Conservation (phyloP, 2,329 filamentous ascomycete genomes). For the Delphinella strobiligena region DNA sequence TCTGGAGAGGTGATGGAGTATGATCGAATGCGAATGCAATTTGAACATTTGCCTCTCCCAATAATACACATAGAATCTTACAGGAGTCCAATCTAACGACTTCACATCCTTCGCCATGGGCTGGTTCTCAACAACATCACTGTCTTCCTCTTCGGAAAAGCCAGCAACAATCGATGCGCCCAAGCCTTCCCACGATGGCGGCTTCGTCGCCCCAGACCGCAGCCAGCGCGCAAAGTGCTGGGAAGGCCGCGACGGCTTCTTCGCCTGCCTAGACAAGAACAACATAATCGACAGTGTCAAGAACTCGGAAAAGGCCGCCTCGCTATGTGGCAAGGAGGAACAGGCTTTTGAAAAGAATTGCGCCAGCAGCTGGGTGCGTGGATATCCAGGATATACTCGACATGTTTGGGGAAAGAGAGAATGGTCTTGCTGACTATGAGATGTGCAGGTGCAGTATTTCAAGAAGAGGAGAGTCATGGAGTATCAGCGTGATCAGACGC, state of each 20-base stretch:
- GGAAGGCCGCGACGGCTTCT: slow-evolving; percentile 80
- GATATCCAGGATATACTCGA: background rate
- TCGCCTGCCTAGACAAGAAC: slow-evolving; percentile 72
- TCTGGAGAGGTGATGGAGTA: no score
- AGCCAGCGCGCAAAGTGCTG: slow-evolving; percentile 75
- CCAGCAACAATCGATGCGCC: slow-evolving; percentile 14
- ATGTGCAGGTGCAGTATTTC: slow-evolving; percentile 80
- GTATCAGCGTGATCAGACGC: slow-evolving; percentile 66
- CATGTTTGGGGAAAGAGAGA: background rate
- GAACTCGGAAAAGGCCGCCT: slow-evolving; percentile 40
- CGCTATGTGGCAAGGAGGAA: slow-evolving; percentile 46
- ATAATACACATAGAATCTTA: no score
- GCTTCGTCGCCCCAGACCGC: slow-evolving; percentile 71
- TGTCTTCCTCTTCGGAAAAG: slow-evolving; percentile 11
- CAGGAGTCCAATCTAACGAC: no score
- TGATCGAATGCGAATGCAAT: no score
- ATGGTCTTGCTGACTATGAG: background rate
- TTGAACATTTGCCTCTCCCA: no score
- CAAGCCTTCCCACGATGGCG: slow-evolving; percentile 37
- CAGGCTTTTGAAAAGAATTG: slow-evolving; percentile 72
- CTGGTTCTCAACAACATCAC: slow-evolving; percentile 19
- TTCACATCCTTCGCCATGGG: slow-evolving; percentile 24
- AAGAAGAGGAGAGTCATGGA: slow-evolving; percentile 94
- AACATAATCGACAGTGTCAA: slow-evolving; percentile 64
- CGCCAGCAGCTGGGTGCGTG: slow-evolving; percentile 83